phyloP scores from a whole-genome alignment of 2,329 filamentous ascomycete genomes.

The Hypoxylon sp. region DNA sequence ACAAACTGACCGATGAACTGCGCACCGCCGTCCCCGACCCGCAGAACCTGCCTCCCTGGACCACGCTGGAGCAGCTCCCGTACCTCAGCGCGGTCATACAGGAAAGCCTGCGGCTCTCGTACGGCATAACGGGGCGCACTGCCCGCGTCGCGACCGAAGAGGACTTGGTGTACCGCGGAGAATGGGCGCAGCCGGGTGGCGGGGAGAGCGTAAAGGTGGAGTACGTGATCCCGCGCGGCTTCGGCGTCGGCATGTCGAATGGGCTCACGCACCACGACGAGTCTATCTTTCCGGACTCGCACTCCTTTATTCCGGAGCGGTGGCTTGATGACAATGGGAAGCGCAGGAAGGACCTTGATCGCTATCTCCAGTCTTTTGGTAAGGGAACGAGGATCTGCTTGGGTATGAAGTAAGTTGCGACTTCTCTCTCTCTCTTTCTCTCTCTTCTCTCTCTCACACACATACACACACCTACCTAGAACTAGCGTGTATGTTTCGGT shows the following conservation, averaged over 20 bases:
- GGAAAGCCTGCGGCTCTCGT: conserved; percentile 46
- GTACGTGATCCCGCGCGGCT: conserved; percentile 46
- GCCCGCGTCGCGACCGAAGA: conserved; percentile 42
- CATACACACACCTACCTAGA: too few species aligned
- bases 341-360: conserved; percentile 35
- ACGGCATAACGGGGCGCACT: conserved; percentile 37
- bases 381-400: conserved; percentile 48
- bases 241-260: conserved; percentile 42
- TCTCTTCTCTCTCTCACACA: too few species aligned
- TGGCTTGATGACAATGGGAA: conserved; percentile 42
- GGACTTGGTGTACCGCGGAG: conserved; percentile 41
- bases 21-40: conserved; percentile 28
- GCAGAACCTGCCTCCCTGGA: conserved; percentile 36
- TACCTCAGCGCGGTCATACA: conserved; percentile 45
- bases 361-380: conserved; percentile 40
- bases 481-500: neutral
- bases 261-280: conserved; percentile 45
- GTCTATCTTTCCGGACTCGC: conserved; percentile 42
- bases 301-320: conserved; percentile 46
- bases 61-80: conserved; percentile 44
- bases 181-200: neutral
- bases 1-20: conserved; percentile 56
- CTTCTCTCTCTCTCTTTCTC: neutral
- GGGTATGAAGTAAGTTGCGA: conserved; percentile 48
- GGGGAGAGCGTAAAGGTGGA: conserved; percentile 10